These are phyloP conservation scores for Xerocomellus intermedius DNA, from an alignment of 768 basidiomycete species.

Conservation along the genomic window DNA sequence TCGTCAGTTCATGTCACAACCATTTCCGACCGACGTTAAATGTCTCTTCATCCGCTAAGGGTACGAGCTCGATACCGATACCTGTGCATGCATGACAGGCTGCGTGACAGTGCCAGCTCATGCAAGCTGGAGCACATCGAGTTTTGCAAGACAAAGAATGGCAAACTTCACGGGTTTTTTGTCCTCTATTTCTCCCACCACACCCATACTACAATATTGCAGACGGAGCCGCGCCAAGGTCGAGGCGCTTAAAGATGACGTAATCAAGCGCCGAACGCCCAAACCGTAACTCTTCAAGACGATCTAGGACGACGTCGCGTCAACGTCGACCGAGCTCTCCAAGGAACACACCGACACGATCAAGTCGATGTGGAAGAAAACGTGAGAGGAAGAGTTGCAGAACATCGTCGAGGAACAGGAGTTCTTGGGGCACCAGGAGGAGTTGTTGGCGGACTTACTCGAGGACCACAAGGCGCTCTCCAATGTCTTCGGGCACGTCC, in stretches of 20 bases:
- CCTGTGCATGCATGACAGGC: too few species aligned
- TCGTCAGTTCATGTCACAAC: too few species aligned
- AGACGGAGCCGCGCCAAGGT: too few species aligned
- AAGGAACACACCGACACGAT: constrained; percentile 84
- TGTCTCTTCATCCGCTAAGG: too few species aligned
- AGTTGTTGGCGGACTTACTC: constrained; percentile 81
- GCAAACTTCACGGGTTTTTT: too few species aligned
- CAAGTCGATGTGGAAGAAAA: constrained; percentile 98
- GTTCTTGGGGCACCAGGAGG: constrained; percentile 89
- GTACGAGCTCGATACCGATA: too few species aligned
- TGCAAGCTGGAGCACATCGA: too few species aligned
- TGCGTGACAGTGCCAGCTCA: too few species aligned
- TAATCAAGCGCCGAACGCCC: constrained; percentile 84
- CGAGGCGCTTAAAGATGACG: constrained; percentile 87
- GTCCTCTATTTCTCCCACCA: too few species aligned
- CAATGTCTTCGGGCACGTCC: constrained; percentile 87
- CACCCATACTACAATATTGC: too few species aligned
- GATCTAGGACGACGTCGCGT: constrained; percentile 69
- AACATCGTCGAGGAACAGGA: constrained; percentile 98
- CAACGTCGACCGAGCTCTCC: constrained; percentile 65
- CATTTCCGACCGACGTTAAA: too few species aligned
- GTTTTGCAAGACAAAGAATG: too few species aligned
- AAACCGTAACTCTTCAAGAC: constrained; percentile 67
- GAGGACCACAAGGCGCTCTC: constrained; percentile 91
- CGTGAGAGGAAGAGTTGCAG: constrained; percentile 95